phyloP scores from a whole-genome alignment of 768 basidiomycete genomes.

The Amanita inopinata region DNA sequence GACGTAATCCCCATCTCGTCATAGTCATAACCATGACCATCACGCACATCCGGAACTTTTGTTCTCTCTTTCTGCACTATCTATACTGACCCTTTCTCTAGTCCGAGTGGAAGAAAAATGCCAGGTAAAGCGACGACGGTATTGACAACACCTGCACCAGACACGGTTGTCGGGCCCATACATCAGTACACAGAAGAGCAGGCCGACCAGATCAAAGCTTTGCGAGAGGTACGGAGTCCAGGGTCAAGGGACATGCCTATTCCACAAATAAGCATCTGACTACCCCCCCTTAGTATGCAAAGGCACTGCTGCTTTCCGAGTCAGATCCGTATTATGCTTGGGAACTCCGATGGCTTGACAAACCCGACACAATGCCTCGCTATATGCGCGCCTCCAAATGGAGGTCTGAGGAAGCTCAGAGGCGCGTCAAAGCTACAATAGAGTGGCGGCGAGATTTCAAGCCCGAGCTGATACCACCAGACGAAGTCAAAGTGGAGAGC shows the following conservation, averaged over 20 bases:
- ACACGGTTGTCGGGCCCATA: conserved; percentile 42
- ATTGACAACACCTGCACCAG: conserved; percentile 45
- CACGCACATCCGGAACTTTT: no score
- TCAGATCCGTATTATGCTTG: conserved; percentile 66
- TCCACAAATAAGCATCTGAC: no score
- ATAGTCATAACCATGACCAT: no score
- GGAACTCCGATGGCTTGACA: conserved; percentile 71
- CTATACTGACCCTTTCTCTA: no score
- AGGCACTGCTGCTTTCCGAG: conserved; percentile 50
- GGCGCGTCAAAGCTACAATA: conserved; percentile 65
- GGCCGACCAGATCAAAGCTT: conserved; percentile 41
- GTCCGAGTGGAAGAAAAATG: neutral
- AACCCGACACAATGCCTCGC: conserved; percentile 56
- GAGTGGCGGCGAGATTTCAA: conserved; percentile 83
- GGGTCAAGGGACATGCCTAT: no score
- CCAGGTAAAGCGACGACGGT: conserved; percentile 18
- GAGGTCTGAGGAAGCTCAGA: conserved; percentile 68
- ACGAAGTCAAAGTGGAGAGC: conserved; percentile 71
- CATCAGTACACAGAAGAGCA: conserved; percentile 59
- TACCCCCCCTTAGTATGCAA: conserved; percentile 45
- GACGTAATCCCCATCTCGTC: no score
- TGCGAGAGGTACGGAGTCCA: conserved; percentile 43
- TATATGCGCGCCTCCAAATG: conserved; percentile 86
- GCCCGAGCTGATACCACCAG: conserved; percentile 76
- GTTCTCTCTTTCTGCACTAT: no score